A percentile compares a stretch with the other conserved stretches of the same genome.
Evolutionary conservation across 2,329 filamentous ascomycete genomes (phyloP).

Genomic region (Colletotrichum kahawae): DNA sequence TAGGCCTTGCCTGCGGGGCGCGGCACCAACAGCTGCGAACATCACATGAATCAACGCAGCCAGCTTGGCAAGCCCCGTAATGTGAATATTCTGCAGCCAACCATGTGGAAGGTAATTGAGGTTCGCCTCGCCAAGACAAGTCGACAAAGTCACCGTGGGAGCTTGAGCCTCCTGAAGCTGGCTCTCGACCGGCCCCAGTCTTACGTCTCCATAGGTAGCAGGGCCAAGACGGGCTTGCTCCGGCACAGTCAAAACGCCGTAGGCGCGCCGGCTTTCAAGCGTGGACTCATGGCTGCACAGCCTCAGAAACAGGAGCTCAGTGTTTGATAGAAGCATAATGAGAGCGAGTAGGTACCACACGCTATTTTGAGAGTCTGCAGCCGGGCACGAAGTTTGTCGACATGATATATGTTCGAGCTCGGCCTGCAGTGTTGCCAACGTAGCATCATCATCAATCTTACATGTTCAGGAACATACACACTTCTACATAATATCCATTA

Average conservation of each 20-base stretch:
- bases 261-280: not conserved
- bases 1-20: not conserved
- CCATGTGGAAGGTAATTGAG: not conserved
- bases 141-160: not conserved
- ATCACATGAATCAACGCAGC: not conserved
- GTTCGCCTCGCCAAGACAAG: not conserved
- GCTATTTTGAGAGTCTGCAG: not conserved
- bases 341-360: not conserved
- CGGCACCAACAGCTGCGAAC: not conserved
- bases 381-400: not conserved
- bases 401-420: not conserved
- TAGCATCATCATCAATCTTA: not conserved
- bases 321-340: not conserved
- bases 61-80: not conserved
- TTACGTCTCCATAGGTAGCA: not conserved
- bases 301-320: not conserved
- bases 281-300: not conserved
- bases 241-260: not conserved
- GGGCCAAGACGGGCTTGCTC: not conserved
- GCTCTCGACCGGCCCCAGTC: not conserved
- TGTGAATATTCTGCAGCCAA: not conserved
- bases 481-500: not conserved
- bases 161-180: not conserved
- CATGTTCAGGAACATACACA: not conserved
- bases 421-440: not conserved